Percentiles rank a stretch among this genome's conserved stretches.
Conservation (phyloP, 1,139 yeast genomes). For the Pichia sp. region DNA sequence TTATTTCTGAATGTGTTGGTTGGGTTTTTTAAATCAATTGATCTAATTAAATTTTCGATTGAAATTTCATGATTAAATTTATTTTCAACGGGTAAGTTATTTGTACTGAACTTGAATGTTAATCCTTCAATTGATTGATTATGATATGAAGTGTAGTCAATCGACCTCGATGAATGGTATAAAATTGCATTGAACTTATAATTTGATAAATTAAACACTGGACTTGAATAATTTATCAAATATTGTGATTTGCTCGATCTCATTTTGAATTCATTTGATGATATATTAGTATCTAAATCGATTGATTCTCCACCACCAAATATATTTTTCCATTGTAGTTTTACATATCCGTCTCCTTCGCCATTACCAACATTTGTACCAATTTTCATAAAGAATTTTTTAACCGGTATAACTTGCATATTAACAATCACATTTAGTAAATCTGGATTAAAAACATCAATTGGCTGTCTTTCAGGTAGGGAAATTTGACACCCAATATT, state of each 20-base stretch:
- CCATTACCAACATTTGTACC: constrained; percentile 96
- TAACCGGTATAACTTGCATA: constrained; percentile 54
- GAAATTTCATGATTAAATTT: constrained; percentile 47
- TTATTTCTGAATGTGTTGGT: constrained; percentile 19
- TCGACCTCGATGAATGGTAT: constrained; percentile 52
- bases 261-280: constrained; percentile 44
- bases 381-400: constrained; percentile 68
- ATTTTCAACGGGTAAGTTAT: constrained; percentile 27
- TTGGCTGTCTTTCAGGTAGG: constrained; percentile 14
- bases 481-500: constrained; percentile 29
- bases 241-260: constrained; percentile 76
- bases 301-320: constrained; percentile 87
- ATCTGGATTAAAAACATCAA: constrained; percentile 16
- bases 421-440: constrained; percentile 47
- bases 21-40: constrained; percentile 36
- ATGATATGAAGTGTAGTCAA: constrained; percentile 64
- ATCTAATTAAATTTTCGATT: constrained; percentile 59
- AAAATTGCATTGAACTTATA: constrained; percentile 50
- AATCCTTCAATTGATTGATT: constrained; percentile 56
- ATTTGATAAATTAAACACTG: constrained; percentile 46
- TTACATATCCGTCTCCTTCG: constrained; percentile 88
- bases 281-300: constrained; percentile 62
- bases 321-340: constrained; percentile 66
- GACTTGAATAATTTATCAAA: constrained; percentile 55
- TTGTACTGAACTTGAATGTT: constrained; percentile 42